Conservation (phyloP, 2,329 filamentous ascomycete species). For the Pyrenophora tritici-repentis region DNA sequence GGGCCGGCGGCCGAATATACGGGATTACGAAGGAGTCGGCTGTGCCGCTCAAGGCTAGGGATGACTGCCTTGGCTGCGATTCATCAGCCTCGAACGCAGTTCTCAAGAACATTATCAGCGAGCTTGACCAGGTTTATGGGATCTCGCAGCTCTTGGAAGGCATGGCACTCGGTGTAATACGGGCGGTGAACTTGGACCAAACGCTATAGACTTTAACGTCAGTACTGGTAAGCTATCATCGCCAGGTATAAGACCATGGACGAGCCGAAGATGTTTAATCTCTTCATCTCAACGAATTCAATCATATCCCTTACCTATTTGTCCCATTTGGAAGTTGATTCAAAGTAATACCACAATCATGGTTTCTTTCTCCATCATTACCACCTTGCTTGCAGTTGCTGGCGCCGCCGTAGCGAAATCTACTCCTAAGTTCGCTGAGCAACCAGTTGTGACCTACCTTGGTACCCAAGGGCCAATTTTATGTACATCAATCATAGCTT, state of each 20-base stretch:
- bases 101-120: slow-evolving; percentile 3
- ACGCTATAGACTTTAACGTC: background rate
- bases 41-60: slow-evolving; percentile 10
- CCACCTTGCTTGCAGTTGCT: slow-evolving; percentile 23
- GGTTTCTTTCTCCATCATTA: slow-evolving; percentile 29
- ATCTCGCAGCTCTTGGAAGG: slow-evolving; percentile 22
- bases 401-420: slow-evolving; percentile 23
- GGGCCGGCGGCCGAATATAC: slow-evolving; percentile 13
- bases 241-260: background rate
- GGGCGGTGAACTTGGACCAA: background rate
- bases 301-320: background rate
- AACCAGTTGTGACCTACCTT: slow-evolving; percentile 39
- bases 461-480: slow-evolving; percentile 39
- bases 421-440: slow-evolving; percentile 27
- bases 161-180: slow-evolving; percentile 16
- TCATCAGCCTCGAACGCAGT: slow-evolving; percentile 1
- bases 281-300: background rate
- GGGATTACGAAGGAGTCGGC: background rate
- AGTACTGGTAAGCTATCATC: background rate
- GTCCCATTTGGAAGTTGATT: too few relatives aligned
- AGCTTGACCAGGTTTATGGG: slow-evolving; percentile 12
- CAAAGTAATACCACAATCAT: slow-evolving; percentile 16
- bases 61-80: background rate
- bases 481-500: slow-evolving; percentile 12
- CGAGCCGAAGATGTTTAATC: background rate